Evolutionary conservation across 2,329 filamentous ascomycete genomes (phyloP).

Genomic region (Nemania sp.): DNA sequence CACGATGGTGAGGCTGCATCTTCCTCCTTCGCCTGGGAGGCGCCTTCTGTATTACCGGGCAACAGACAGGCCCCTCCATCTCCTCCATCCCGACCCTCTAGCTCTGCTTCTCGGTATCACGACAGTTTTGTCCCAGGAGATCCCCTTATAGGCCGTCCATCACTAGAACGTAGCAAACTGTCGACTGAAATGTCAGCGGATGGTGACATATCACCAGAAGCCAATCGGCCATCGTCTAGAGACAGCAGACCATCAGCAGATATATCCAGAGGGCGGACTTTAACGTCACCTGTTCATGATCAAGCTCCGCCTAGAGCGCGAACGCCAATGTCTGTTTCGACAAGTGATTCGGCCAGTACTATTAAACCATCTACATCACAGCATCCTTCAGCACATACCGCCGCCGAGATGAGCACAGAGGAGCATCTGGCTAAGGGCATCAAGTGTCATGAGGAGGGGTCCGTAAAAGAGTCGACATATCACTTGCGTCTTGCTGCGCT

Average conservation of each 20-base stretch:
- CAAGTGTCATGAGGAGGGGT: slow-evolving; percentile 83
- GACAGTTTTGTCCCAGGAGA: slow-evolving; percentile 46
- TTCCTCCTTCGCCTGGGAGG: slow-evolving; percentile 69
- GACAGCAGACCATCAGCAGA: slow-evolving; percentile 54
- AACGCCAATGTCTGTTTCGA: slow-evolving; percentile 53
- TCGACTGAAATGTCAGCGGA: slow-evolving; percentile 52
- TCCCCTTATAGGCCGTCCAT: slow-evolving; percentile 50
- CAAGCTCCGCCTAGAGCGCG: slow-evolving; percentile 45
- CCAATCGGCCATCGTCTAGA: slow-evolving; percentile 52
- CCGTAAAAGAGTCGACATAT: slow-evolving; percentile 92
- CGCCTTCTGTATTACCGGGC: slow-evolving; percentile 48
- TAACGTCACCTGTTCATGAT: slow-evolving; percentile 47
- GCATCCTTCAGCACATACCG: slow-evolving; percentile 56
- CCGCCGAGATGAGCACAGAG: slow-evolving; percentile 76
- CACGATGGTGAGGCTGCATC: slow-evolving; percentile 56
- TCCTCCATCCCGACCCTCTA: slow-evolving; percentile 64
- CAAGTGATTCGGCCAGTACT: slow-evolving; percentile 61
- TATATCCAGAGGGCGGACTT: slow-evolving; percentile 50
- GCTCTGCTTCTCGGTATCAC: slow-evolving; percentile 50
- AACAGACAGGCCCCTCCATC: slow-evolving; percentile 61
- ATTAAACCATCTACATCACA: slow-evolving; percentile 51
- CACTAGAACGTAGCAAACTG: slow-evolving; percentile 55
- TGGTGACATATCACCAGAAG: slow-evolving; percentile 49
- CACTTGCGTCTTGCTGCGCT: slow-evolving; percentile 88
- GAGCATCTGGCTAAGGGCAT: slow-evolving; percentile 92